Percentiles rank a stretch among this genome's conserved stretches.
These are phyloP conservation scores for Skeletonema marinoi DNA, from an alignment of 108 stramenopile species.

Conservation along the genomic window DNA sequence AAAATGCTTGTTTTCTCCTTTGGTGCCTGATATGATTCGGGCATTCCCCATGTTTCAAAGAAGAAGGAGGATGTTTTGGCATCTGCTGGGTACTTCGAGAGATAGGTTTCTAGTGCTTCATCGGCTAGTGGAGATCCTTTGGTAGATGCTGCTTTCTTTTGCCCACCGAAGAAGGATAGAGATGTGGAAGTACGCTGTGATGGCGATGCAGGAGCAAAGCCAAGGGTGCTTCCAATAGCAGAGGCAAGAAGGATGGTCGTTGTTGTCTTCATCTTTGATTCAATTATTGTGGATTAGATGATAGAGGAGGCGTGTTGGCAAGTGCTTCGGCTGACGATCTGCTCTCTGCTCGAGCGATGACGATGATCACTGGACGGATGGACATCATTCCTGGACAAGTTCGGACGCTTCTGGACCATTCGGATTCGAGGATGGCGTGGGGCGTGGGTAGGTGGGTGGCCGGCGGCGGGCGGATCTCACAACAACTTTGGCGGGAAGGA, in stretches of 20 bases:
- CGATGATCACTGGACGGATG: too few species aligned
- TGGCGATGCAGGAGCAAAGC: constrained; percentile 17
- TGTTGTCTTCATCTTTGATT: not conserved
- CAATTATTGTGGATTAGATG: not conserved
- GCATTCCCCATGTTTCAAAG: constrained; percentile 62
- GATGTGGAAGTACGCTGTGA: constrained; percentile 24
- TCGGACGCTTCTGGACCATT: too few species aligned
- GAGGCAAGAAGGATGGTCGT: not conserved
- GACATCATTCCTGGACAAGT: too few species aligned
- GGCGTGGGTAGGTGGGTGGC: too few species aligned
- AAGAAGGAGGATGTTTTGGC: constrained; percentile 33
- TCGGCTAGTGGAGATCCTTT: constrained; percentile 46
- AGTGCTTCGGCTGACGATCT: not conserved
- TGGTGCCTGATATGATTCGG: constrained; percentile 33
- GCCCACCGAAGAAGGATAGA: constrained; percentile 34
- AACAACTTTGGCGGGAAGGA: too few species aligned
- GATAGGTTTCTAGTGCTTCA: constrained; percentile 62
- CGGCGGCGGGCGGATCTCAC: too few species aligned
- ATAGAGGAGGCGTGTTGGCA: not conserved
- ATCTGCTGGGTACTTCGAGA: constrained; percentile 47
- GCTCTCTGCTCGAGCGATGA: too few species aligned
- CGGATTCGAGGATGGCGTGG: too few species aligned
- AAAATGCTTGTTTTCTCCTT: constrained; percentile 34
- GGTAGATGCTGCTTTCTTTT: constrained; percentile 18
- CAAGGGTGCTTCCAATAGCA: constrained; percentile 8